Base-by-base conservation (phyloP, 208 protist species). In the Leishmania gerbilli region DNA sequence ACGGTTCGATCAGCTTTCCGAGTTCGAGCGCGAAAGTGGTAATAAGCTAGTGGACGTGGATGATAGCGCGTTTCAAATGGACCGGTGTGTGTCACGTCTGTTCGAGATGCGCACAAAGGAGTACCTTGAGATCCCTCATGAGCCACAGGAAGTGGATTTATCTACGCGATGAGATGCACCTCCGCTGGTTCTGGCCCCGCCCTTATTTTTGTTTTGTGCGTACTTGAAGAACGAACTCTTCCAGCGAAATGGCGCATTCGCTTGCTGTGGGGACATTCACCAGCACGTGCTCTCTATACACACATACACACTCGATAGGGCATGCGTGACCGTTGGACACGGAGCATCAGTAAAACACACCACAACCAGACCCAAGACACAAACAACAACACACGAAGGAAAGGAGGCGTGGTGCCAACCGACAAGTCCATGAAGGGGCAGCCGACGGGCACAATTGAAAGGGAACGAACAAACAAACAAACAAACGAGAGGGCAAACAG, bases 71-170 rank as follows among this genome's bases (percentile, higher is more conserved):
- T 97, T 98, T 75, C 92, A 96, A 76, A 97, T 98, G 92, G 85
- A 97, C 58, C 91, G 95, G 3, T 95, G 92, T 62, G 78, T 97
- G 27, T 98, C 95, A 4, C 87, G 96, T 31, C 75, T 98, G 74
- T 89, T 89, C 82, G 96, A 98, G 81, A 98, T 98, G 96, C 84
- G 93, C 19, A 90, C 96, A 5, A 89, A 88, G 67, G 90, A 97
- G 86, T 98, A 98, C 80, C 83, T 97, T 2, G 79, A 91, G 68
- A 71, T 80, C 47, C 87, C 91, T n/a, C 94, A 97, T 71, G 79
- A 84, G 49, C 77, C 80, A 31, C 53, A 76, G 42, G 82, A 85
- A 24, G 82, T 85, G 53, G 76, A 80, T 53, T 67, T 82, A 34
- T 83, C 79, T 17, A 87, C 78, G 55, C 71, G 71, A 8, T 87